Evolutionary conservation across 331 rosid genomes (phyloP), one percentile per base, ranked within the genome.

Genomic region (Dryas integrifolia): DNA sequence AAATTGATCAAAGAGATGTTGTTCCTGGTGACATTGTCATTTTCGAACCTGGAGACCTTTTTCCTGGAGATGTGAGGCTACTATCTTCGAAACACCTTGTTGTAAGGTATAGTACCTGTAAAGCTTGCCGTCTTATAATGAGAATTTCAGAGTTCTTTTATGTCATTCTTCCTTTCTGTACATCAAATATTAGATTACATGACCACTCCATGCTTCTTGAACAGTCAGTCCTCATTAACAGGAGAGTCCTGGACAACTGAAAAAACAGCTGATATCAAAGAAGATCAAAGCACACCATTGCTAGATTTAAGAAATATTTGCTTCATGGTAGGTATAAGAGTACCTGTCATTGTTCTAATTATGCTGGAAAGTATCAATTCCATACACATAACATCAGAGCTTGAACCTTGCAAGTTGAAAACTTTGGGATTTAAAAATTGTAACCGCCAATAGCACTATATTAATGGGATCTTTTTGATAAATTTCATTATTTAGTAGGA

Each of bases 221-320:
- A 85, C 96, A 91, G 97, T 51, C 97, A 91, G 90, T 84, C 97
- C 69, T 91, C 97, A 40, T 85, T 91, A 55, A 91, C 97, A 26
- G 97, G 97, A 40, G 97, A 91, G 75, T 91, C 97, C 71, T 74
- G 80, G 84, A 63, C 90, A 58, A 69, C 87, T 2, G 88, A 87
- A 8, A 91, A 91, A 83, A 82, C 87, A 24, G 89, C 91, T 7
- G 91, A 89, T 77, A 69, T 81, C 74, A 82, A 62, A 82, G 97
- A 89, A 84, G 84, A 76, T 80, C 69, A 13, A 13, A 84, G 51
- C 82, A 89, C 96, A 56, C 92, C 92, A 13, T 76, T 89, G 80
- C 73, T 89, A 39, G 97, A 91, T 74, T 82, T 91, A 51, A 89
- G 76, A 82, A 91, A 91, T 75, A 91, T 91, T 18, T 89, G 97